These are phyloP conservation scores for Yamadazyma taylorii DNA, from an alignment of 1,139 yeast species.

Conservation along the genomic window DNA sequence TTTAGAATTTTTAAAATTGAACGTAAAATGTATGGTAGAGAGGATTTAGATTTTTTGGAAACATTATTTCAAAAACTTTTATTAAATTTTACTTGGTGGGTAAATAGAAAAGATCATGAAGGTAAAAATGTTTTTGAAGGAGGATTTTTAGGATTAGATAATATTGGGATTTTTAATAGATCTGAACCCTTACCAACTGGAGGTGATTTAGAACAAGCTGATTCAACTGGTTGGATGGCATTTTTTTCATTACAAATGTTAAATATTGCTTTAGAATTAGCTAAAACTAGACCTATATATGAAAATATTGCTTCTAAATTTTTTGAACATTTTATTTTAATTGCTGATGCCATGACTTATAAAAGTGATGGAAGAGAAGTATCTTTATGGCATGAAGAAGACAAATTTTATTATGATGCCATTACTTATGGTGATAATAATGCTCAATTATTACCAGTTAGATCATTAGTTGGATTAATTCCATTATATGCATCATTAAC, in stretches of 20 bases:
- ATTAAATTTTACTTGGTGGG: slow-evolving; percentile 98
- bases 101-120: slow-evolving; percentile 83
- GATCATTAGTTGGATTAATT: slow-evolving; percentile 89
- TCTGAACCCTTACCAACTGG: slow-evolving; percentile 96
- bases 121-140: slow-evolving; percentile 95
- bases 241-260: slow-evolving; percentile 90
- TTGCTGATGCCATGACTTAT: slow-evolving; percentile 94
- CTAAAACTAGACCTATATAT: slow-evolving; percentile 83
- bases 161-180: slow-evolving; percentile 91
- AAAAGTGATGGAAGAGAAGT: slow-evolving; percentile 57
- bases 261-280: slow-evolving; percentile 86
- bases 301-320: slow-evolving; percentile 95
- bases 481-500: slow-evolving; percentile 92
- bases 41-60: slow-evolving; percentile 84
- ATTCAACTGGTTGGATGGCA: slow-evolving; percentile 99
- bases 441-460: slow-evolving; percentile 76
- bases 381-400: slow-evolving; percentile 89
- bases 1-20: slow-evolving; percentile 89
- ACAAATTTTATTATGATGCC: slow-evolving; percentile 89
- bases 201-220: slow-evolving; percentile 90
- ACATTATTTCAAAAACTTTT: slow-evolving; percentile 88
- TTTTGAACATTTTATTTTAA: slow-evolving; percentile 88
- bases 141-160: slow-evolving; percentile 91
- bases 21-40: slow-evolving; percentile 79
- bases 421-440: slow-evolving; percentile 74